These are phyloP conservation scores for Aspergillus egyptiacus DNA, from an alignment of 495 filamentous ascomycete species.

Conservation along the genomic window DNA sequence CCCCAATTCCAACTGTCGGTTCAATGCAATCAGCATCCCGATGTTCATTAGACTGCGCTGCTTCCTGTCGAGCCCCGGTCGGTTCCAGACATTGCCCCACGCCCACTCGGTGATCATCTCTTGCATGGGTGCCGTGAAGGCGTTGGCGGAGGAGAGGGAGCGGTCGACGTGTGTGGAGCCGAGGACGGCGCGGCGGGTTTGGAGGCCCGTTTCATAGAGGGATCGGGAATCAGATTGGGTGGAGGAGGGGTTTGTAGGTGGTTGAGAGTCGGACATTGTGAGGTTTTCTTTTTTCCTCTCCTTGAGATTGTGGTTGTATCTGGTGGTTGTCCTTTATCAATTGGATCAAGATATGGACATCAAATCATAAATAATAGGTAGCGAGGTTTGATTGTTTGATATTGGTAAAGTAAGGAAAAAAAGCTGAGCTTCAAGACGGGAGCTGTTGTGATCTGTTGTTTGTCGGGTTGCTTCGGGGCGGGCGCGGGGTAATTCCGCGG, in stretches of 20 bases:
- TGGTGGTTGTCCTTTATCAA: too few species aligned
- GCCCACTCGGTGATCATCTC: slow-evolving; percentile 49
- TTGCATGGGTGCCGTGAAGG: slow-evolving; percentile 45
- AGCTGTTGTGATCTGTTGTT: too few species aligned
- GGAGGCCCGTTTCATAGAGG: slow-evolving; percentile 44
- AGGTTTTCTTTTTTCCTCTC: too few species aligned
- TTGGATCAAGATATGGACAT: too few species aligned
- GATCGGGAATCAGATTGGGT: background rate
- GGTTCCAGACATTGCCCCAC: slow-evolving; percentile 51
- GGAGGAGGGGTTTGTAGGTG: background rate
- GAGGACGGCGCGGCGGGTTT: slow-evolving; percentile 45
- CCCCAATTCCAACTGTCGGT: slow-evolving; percentile 46
- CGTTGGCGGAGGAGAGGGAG: slow-evolving; percentile 32
- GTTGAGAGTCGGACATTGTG: background rate
- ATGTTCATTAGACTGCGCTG: slow-evolving; percentile 46
- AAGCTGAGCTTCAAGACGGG: too few species aligned
- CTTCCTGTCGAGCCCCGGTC: slow-evolving; percentile 49
- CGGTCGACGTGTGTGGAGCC: slow-evolving; percentile 47
- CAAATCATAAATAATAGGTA: too few species aligned
- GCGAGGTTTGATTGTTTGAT: too few species aligned
- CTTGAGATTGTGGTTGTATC: background rate
- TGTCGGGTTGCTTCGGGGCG: too few species aligned
- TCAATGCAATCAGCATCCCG: slow-evolving; percentile 47
- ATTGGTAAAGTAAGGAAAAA: too few species aligned
- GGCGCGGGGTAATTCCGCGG: too few species aligned